Base-by-base conservation (phyloP, 805 yeast genomes). In the Kuraishia hungarica region DNA sequence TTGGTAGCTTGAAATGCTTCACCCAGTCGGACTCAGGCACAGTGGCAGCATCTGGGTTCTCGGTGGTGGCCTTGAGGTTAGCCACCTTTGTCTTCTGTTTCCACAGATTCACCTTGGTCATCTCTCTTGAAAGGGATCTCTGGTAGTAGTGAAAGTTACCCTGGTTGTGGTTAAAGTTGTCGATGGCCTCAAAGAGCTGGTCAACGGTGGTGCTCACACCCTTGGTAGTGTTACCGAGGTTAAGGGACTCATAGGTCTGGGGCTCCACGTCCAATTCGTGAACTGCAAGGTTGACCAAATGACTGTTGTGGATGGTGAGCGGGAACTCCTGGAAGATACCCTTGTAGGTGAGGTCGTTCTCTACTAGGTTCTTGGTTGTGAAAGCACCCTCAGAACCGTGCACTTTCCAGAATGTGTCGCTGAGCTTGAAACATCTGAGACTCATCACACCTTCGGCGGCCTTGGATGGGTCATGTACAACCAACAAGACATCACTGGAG, bases 81-180 rank as follows among this genome's bases (percentile, higher is more conserved):
- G 86, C 92, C 57, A 78, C 75, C 68, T 80, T 79, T 66, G 87
- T 75, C 68, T 81, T 83, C 64, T 80, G 83, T 66, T 85, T 84
- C 92, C 93, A 88, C 66, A 84, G 89, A 59, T 76, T 75, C 60
- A 88, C 78, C 73, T 85, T 87, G 57, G 82, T 71, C 67, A 78
- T 74, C 67, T 88, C 96, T 67, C 90, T 80, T 51, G 83, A 79
- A 57, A 82, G 75, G 62, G 82, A 85, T 74, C 96, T 83, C 72
- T 87, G 94, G 74, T 81, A 87, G 72, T 85, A 87, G 75, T 87
- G 86, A 76, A 86, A 84, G 71, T 84, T 87, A 61, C 86, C 84
- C 67, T 86, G 88, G 67, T 86, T 91, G 67, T 84, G 84, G 72
- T 84, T 85, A 73, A 82, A 83, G 52, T 86, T 83, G 68, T 88